phyloP scores from a whole-genome alignment of 2,329 filamentous ascomycete species.

The Karstenula rhodostoma region DNA sequence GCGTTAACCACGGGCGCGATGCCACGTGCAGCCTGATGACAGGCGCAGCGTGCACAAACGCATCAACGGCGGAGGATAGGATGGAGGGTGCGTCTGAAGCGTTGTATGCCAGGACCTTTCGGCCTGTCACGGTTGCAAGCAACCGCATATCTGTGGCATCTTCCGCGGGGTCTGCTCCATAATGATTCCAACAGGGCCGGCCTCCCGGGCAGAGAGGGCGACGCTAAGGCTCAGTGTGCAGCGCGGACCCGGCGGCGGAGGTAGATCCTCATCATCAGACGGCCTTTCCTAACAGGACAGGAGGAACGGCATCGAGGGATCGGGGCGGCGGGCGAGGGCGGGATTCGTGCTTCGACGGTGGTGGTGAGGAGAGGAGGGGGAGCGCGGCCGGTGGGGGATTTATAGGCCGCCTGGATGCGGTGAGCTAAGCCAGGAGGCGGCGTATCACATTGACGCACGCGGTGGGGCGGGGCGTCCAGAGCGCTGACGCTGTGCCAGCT shows the following conservation, averaged over 20 bases:
- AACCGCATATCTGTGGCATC: constrained; percentile 37
- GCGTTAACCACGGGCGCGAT: constrained; percentile 10
- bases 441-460: constrained; percentile 4
- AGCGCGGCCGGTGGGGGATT: not conserved
- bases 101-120: constrained; percentile 32
- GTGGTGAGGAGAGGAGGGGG: constrained; percentile 5
- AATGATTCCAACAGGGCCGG: constrained; percentile 1
- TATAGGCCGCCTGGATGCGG: constrained; percentile 4
- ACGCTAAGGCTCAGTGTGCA: not conserved
- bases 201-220: not conserved
- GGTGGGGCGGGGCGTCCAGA: not conserved
- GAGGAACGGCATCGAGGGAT: constrained; percentile 3
- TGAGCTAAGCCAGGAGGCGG: not conserved
- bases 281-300: constrained; percentile 5
- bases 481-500: not conserved
- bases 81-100: constrained; percentile 30
- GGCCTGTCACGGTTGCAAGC: constrained; percentile 31
- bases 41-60: constrained; percentile 2
- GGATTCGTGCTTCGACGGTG: constrained; percentile 15
- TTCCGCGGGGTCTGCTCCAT: constrained; percentile 22
- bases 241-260: constrained; percentile 5
- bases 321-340: constrained; percentile 11
- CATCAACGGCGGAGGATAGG: constrained; percentile 21
- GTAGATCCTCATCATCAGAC: constrained; percentile 5
- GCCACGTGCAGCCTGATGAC: constrained; percentile 15